Conservation (phyloP, 805 yeast genomes). For the Trichomonascus vanleenenianus region DNA sequence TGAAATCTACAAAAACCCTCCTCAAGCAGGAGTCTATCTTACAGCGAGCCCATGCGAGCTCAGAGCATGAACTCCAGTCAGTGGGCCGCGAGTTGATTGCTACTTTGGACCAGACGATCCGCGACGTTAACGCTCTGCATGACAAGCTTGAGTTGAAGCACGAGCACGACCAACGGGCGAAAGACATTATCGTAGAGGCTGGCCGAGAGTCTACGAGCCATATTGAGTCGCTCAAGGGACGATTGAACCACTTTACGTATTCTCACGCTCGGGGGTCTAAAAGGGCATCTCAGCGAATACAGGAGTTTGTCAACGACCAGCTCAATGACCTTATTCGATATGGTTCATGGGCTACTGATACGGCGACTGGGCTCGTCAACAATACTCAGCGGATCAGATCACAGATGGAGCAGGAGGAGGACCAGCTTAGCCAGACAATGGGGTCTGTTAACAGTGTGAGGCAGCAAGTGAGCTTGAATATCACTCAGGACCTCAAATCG, state of each 20-base stretch:
- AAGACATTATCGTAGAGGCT: not conserved
- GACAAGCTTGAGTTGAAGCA: constrained; percentile 14
- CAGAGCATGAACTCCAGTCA: constrained; percentile 23
- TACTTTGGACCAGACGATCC: constrained; percentile 17
- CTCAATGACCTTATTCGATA: not conserved
- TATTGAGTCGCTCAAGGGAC: not conserved
- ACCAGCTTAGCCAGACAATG: not conserved
- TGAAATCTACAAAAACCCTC: constrained; percentile 1
- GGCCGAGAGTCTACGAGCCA: not conserved
- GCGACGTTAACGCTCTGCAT: constrained; percentile 16
- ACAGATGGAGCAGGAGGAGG: too few relatives aligned
- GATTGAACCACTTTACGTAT: not conserved
- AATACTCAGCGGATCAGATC: too few relatives aligned
- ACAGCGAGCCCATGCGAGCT: constrained; percentile 23
- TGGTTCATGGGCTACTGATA: too few relatives aligned
- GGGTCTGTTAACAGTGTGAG: not conserved
- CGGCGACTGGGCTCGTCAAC: too few relatives aligned
- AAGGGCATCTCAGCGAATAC: not conserved
- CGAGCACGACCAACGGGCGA: constrained; percentile 8
- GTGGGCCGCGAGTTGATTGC: constrained; percentile 20
- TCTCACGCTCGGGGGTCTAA: not conserved
- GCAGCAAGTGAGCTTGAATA: not conserved
- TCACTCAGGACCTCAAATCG: not conserved
- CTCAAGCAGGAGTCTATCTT: constrained; percentile 18
- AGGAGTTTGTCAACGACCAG: not conserved